Base-by-base conservation (phyloP, 2,329 filamentous ascomycete genomes). In the Xylariaceae sp. region DNA sequence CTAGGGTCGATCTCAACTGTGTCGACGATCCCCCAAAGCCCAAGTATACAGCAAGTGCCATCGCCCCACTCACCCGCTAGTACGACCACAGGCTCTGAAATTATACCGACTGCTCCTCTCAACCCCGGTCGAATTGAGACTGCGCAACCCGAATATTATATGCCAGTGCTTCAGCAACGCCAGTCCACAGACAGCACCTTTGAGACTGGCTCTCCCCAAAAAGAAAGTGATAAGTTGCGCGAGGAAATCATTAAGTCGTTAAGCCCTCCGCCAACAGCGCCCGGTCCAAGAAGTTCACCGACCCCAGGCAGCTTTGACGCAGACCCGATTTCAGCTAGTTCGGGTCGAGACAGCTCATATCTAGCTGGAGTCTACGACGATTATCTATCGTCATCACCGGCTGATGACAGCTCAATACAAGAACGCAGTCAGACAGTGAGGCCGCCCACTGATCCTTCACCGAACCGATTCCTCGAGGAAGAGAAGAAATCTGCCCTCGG, bases 161-260 rank as follows among this genome's bases (percentile, higher is more conserved):
- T 72, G 11, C 68, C 72, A 17, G 68, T 70, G 17, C 68, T 71
- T 5, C 66, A 81, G 23, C 73, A 76, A 56, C 74, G 78, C 2
- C 73, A 75, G 30, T 70, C 74, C 5, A 80, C 78, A 0, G 71
- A 78, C 52, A 82, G 80, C 67, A 81, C 80, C 0, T 68, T 74
- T 8, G 78, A 78, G 8, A 78, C 79, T 6, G 76, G 75, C 6
- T 80, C 80, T 0, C 80, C 84, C 35, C 77, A 86, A 60, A 83
- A 87, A 64, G 88, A 91, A 67, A 91, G 83, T 67, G 89, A 92
- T 64, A 79, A 82, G 58, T 72, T 92, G 51, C 81, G 85, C 34
- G 87, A 90, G 60, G 89, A 92, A 66, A 92, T 92, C 57, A 84
- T 90, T 56, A 84, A 83, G 59, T 88, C 85, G 48, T 76, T 92